Conservation (phyloP, 2,329 filamentous ascomycete species). For the Fusarium sp. region DNA sequence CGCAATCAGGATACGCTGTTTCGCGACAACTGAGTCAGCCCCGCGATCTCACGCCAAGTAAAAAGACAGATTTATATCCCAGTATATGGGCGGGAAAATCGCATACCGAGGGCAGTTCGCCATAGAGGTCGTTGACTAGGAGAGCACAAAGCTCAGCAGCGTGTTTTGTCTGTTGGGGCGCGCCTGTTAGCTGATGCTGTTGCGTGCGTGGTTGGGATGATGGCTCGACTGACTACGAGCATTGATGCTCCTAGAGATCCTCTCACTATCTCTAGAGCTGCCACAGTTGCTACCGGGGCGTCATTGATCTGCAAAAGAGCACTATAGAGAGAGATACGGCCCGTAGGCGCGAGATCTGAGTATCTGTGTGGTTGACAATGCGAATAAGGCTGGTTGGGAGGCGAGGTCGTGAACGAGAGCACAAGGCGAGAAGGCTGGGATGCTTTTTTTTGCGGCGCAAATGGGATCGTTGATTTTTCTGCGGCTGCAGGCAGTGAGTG, state of each 20-base stretch:
- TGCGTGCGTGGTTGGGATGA: slow-evolving; percentile 25
- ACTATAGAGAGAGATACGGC: slow-evolving; percentile 16
- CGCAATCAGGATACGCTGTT: slow-evolving; percentile 84
- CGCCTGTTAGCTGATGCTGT: slow-evolving; percentile 39
- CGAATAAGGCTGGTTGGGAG: slow-evolving; percentile 5
- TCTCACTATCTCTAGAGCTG: slow-evolving; percentile 83
- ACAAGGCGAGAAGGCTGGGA: slow-evolving; percentile 30
- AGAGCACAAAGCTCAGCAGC: slow-evolving; percentile 90
- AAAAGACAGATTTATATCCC: slow-evolving; percentile 7
- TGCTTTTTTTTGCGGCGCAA: slow-evolving; percentile 41
- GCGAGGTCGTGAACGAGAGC: slow-evolving; percentile 3
- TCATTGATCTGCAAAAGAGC: slow-evolving; percentile 62
- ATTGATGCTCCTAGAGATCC: slow-evolving; percentile 79
- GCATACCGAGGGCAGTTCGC: slow-evolving; percentile 90
- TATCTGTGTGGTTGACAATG: neutral
- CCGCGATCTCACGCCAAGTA: slow-evolving; percentile 31
- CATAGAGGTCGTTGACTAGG: slow-evolving; percentile 89
- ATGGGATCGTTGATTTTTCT: slow-evolving; percentile 43
- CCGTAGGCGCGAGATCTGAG: neutral
- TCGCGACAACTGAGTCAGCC: slow-evolving; percentile 44
- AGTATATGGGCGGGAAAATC: slow-evolving; percentile 20
- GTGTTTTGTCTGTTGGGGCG: slow-evolving; percentile 70
- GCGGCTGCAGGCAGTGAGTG: slow-evolving; percentile 11
- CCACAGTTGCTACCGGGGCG: slow-evolving; percentile 75
- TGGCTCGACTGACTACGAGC: slow-evolving; percentile 61